Evolutionary conservation across 1,284 basidiomycete genomes (phyloP), one percentile per base, ranked within the genome.

Genomic region (Anthracocystis setariae): DNA sequence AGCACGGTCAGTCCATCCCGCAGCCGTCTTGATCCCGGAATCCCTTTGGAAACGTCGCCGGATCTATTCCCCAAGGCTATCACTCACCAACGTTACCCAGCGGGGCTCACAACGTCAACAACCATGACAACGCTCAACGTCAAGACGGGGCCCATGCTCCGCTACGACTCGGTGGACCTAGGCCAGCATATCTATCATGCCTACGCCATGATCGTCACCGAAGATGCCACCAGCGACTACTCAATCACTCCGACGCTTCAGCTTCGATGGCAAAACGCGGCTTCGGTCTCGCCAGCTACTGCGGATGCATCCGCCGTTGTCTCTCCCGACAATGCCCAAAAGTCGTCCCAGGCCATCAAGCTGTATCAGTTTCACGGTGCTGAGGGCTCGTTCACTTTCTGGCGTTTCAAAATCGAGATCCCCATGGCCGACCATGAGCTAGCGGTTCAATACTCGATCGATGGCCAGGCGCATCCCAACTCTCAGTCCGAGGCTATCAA

Each of bases 331-430:
- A 55, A 73, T 37, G 67, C 55, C 40, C 52, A 57, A 49, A 61
- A 24, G 39, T 45, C 57, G 38, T 70, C 71, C n/a, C 80, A 85
- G 5, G 92, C 90, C 2, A 87, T 92, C 69, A 90, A 91, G 78
- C 88, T 98, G 46, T 92, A 89, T 84, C 90, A 91, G 9, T 93
- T 94, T 84, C 85, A 86, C 18, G 90, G 90, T 17, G 51, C 45
- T 55, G 89, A 69, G 40, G 85, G 92, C 15, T 90, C 90, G 0
- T 92, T 88, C 80, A 93, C 92, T 1, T 98, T 98, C 85, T 98
- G 93, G 92, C 87, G 96, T 53, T 98, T 98, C 86, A 87, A 91
- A 82, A 88, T 98, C 55, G 88, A 91, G 73, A 87, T 98, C 55
- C 92, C 92, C 5, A 83, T 98, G 8, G 86, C 87, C 5, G 84